A percentile compares a stretch with the other conserved stretches of the same genome.
These are phyloP conservation scores for Scutellaria barbata DNA, from an alignment of 257 asterid genomes.

Conservation along the genomic window DNA sequence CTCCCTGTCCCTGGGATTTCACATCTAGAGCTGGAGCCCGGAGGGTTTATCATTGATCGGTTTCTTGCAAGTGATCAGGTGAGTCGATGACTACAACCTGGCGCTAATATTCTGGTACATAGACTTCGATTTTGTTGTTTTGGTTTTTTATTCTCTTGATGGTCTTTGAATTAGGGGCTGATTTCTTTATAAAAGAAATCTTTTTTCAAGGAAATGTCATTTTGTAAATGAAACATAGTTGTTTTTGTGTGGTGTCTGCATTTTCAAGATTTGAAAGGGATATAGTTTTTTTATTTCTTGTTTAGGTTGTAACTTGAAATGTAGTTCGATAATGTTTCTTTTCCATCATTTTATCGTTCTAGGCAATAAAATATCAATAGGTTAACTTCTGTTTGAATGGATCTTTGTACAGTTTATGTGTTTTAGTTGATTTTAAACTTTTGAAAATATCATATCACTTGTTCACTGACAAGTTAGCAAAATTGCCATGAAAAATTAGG, in stretches of 20 bases:
- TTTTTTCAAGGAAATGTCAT: not conserved
- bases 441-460: not conserved
- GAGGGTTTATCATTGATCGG: no score
- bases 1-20: no score
- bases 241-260: slow-evolving; percentile 40
- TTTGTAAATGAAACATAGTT: slow-evolving; percentile 43
- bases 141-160: no score
- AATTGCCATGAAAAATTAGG: no score
- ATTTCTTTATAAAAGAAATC: no score
- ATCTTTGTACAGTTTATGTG: not conserved
- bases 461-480: not conserved
- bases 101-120: no score
- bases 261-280: slow-evolving; percentile 18
- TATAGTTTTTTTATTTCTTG: slow-evolving; percentile 11
- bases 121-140: no score
- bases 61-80: no score
- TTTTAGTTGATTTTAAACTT: not conserved
- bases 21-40: no score
- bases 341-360: not conserved
- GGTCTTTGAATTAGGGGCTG: no score
- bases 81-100: no score
- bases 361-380: not conserved
- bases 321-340: slow-evolving; percentile 21
- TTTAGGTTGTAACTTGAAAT: slow-evolving; percentile 29
- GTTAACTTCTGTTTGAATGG: not conserved